Conservation (phyloP, 164 flowering plant genomes). For the Aristolochia californica region DNA sequence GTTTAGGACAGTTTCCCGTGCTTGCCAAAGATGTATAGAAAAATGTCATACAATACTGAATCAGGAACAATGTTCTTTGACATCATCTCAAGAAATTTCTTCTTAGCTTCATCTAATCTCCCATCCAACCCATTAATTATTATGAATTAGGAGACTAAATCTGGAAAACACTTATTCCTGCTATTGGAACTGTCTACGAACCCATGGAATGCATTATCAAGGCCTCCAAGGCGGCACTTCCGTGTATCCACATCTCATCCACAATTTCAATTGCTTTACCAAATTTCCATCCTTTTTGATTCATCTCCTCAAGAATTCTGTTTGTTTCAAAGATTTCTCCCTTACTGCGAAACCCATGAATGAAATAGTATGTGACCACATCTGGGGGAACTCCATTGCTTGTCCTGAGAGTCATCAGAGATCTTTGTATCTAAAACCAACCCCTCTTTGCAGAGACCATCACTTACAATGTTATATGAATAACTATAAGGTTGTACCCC, state of each 20-base stretch:
- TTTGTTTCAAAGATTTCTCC: conserved; percentile 55
- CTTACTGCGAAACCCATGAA: conserved; percentile 62
- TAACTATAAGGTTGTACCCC: conserved; percentile 43
- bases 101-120: conserved; percentile 79
- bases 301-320: conserved; percentile 62
- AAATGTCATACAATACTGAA: conserved; percentile 50
- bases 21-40: conserved; percentile 53
- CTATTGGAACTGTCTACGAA: conserved; percentile 36
- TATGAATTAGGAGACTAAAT: conserved; percentile 67
- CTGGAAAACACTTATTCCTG: conserved; percentile 57
- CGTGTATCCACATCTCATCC: conserved; percentile 79
- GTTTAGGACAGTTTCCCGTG: conserved; percentile 74
- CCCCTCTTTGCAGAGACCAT: conserved; percentile 73
- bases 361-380: conserved; percentile 60
- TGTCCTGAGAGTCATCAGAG: conserved; percentile 48
- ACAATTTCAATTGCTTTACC: conserved; percentile 76
- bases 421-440: conserved; percentile 71
- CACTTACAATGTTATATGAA: conserved; percentile 64
- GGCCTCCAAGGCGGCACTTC: conserved; percentile 69
- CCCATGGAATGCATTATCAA: conserved; percentile 45
- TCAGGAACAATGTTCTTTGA: conserved; percentile 59
- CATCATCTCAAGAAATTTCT: conserved; percentile 69
- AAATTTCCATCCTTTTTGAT: conserved; percentile 40
- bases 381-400: conserved; percentile 51
- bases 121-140: conserved; percentile 58